Evolutionary conservation across 1,284 basidiomycete species (phyloP), one percentile per base, ranked within the genome.

Genomic region (Blastosporella zonata): DNA sequence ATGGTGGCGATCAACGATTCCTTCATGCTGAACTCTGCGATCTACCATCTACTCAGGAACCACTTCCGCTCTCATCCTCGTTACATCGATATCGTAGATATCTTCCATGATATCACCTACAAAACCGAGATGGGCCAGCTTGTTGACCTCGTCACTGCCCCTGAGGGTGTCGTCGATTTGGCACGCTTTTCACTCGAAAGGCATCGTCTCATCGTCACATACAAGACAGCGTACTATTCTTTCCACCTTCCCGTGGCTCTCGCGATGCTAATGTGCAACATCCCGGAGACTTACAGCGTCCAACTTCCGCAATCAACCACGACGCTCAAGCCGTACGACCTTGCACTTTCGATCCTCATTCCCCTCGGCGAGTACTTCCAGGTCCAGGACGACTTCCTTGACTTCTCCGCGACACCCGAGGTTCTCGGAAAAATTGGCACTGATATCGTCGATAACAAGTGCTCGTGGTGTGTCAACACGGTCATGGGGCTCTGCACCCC

Each of bases 361-460:
- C 93, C 92, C 7, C 80, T 98, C 54, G 96, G 97, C 51, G 94
- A 97, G 70, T 99, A 98, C 73, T 99, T 98, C 84, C 96, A 99
- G 73, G 82, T 97, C 43, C 96, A 99, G 70, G 96, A 99, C 69
- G 97, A 99, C 70, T 98, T 89, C 72, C 83, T 99, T 58, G 96
- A 99, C 71, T 97, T 86, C 65, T 88, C 88, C 44, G 93, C 88
- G 9, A 82, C 90, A 1, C 92, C 93, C 0, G 93, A 95, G 71
- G 81, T 90, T 59, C 90, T 98, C 48, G 97, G 96, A 55, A 99
- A 99, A 75, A 83, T 98, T 56, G 97, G 96, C 25, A 98, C 96
- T 17, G 97, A 99, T 69, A 99, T 99, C 62, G 70, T 97, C 50
- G 96, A 99, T 73, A 98, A 98, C 82, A 99, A 99, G 74, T 99